Conservation (phyloP, 23 red algal species). For the Gracilaria vermiculophylla region DNA sequence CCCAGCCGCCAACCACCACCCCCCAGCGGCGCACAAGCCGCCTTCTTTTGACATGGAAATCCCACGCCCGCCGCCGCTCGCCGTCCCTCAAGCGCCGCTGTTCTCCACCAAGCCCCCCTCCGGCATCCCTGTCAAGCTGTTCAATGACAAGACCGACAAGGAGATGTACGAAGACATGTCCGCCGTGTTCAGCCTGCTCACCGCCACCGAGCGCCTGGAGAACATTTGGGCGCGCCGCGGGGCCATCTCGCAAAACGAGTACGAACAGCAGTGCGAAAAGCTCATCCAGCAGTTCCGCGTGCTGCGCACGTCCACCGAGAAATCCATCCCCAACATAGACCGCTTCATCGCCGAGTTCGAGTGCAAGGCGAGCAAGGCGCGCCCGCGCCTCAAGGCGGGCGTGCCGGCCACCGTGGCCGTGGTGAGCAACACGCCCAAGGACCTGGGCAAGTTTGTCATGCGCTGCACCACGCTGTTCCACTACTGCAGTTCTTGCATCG, state of each 20-base stretch:
- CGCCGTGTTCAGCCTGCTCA: constrained; percentile 56
- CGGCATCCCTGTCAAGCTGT: constrained; percentile 21
- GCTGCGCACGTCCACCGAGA: constrained; percentile 6
- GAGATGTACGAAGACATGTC: constrained; percentile 65
- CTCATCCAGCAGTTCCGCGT: constrained; percentile 58
- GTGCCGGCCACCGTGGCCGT: constrained; percentile 35
- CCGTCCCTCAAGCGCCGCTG: neutral
- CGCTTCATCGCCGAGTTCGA: constrained; percentile 61
- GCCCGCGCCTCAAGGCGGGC: constrained; percentile 21
- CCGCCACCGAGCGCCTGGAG: constrained; percentile 63
- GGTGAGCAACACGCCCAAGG: constrained; percentile 2
- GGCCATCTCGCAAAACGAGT: constrained; percentile 54
- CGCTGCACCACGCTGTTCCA: constrained; percentile 62
- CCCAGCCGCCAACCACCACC: neutral
- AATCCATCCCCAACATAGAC: constrained; percentile 50
- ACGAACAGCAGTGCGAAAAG: constrained; percentile 51
- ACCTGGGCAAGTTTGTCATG: constrained; percentile 62
- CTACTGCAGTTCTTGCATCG: constrained; percentile 44
- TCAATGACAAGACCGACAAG: constrained; percentile 37
- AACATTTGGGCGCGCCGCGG: constrained; percentile 62
- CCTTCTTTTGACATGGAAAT: neutral
- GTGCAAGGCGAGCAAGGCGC: constrained; percentile 62
- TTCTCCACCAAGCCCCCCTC: constrained; percentile 45
- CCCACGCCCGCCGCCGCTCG: neutral
- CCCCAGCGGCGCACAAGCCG: neutral